phyloP scores from a whole-genome alignment of 768 basidiomycete genomes.

The Pleurotus citrinopileatus region DNA sequence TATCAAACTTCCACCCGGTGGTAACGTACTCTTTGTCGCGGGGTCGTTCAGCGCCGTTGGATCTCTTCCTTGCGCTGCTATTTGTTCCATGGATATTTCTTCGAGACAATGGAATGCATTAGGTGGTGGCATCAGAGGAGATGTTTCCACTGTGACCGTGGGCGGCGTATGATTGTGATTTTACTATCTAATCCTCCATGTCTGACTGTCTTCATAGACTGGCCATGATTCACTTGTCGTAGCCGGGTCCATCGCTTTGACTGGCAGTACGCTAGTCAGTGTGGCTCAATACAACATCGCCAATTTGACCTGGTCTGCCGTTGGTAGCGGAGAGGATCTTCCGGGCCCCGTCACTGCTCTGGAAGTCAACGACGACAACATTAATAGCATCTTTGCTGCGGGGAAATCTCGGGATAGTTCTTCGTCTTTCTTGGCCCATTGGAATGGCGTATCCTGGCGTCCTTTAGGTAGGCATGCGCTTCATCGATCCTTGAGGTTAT shows the following conservation, averaged over 20 bases:
- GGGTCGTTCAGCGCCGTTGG: slow-evolving; percentile 87
- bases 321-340: slow-evolving; percentile 59
- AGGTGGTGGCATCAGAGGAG: slow-evolving; percentile 79
- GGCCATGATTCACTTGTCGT: slow-evolving; percentile 70
- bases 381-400: slow-evolving; percentile 85
- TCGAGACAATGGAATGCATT: slow-evolving; percentile 78
- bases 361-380: slow-evolving; percentile 77
- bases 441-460: slow-evolving; percentile 81
- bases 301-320: slow-evolving; percentile 70
- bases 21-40: slow-evolving; percentile 71
- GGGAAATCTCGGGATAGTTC: slow-evolving; percentile 66
- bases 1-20: slow-evolving; percentile 59
- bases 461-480: slow-evolving; percentile 46
- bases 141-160: slow-evolving; percentile 74
- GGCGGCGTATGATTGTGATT: slow-evolving; percentile 64
- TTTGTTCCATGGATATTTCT: slow-evolving; percentile 72
- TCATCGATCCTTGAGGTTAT: neutral
- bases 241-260: slow-evolving; percentile 74
- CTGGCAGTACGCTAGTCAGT: slow-evolving; percentile 61
- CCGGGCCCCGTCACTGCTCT: slow-evolving; percentile 92
- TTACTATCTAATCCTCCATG: neutral
- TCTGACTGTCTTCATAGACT: slow-evolving; percentile 33
- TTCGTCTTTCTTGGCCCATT: slow-evolving; percentile 74
- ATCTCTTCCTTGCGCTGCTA: slow-evolving; percentile 64
- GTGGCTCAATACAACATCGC: slow-evolving; percentile 71